Evolutionary conservation across 2,329 filamentous ascomycete genomes (phyloP).

Genomic region (Niveomyces coronatus): DNA sequence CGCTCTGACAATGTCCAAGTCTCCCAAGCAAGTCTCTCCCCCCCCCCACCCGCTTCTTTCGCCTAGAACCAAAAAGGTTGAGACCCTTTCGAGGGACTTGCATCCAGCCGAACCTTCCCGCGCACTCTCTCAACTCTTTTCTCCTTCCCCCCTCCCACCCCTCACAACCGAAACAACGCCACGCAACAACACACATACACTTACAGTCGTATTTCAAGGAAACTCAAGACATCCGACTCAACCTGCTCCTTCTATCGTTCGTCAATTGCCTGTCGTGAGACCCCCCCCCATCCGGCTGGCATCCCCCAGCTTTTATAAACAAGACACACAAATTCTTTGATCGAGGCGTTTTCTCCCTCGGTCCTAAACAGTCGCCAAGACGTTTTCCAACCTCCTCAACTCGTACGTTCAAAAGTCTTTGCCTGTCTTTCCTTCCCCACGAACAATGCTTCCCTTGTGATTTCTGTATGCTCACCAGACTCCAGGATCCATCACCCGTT

Average conservation of each 20-base stretch:
- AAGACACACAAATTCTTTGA: constrained; percentile 22
- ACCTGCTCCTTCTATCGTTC: constrained; percentile 2
- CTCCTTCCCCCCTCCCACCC: too few relatives aligned
- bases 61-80: constrained; percentile 8
- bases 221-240: neutral
- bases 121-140: constrained; percentile 10
- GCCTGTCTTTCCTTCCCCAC: neutral
- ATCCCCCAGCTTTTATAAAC: neutral
- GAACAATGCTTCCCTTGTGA: too few relatives aligned
- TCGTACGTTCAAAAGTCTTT: constrained; percentile 55
- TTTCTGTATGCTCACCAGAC: neutral
- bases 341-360: constrained; percentile 42
- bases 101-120: constrained; percentile 14
- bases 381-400: constrained; percentile 97
- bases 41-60: too few relatives aligned
- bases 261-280: constrained; percentile 3
- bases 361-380: constrained; percentile 65
- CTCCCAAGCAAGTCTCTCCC: neutral
- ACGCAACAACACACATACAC: neutral
- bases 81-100: constrained; percentile 10
- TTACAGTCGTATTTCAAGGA: neutral
- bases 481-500: constrained; percentile 84
- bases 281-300: neutral
- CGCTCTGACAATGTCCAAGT: neutral
- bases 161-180: constrained; percentile 10